phyloP scores from a whole-genome alignment of 108 stramenopile genomes.

The Cyclostephanos tholiformis region DNA sequence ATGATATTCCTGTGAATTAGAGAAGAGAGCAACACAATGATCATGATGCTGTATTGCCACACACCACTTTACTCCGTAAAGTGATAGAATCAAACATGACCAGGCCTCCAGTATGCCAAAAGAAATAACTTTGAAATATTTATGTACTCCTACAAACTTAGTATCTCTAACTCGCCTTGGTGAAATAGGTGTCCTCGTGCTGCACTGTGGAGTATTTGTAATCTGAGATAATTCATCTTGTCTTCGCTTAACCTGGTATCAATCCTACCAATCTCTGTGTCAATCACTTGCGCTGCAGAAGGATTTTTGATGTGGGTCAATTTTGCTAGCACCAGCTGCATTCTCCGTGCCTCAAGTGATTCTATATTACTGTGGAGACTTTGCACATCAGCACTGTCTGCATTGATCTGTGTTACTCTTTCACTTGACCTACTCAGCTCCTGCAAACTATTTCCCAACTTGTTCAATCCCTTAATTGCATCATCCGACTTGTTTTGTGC shows the following conservation, averaged over 20 bases:
- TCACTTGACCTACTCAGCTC: background rate
- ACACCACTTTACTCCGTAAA: background rate
- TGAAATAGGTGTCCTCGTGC: background rate
- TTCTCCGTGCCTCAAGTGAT: background rate
- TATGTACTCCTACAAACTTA: background rate
- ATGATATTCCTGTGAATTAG: background rate
- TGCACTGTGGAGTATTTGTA: background rate
- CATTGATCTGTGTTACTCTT: background rate
- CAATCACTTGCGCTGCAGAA: background rate
- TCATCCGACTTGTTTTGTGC: background rate
- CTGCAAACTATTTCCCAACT: background rate
- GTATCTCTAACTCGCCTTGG: background rate
- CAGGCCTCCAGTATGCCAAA: too few relatives aligned
- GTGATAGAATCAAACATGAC: background rate
- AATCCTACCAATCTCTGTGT: background rate
- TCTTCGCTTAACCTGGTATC: background rate
- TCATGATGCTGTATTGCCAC: background rate
- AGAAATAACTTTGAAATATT: too few relatives aligned
- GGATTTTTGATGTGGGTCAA: background rate
- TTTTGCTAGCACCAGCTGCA: background rate
- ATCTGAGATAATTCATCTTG: background rate
- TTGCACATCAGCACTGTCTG: background rate
- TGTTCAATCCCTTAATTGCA: background rate
- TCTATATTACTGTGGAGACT: background rate
- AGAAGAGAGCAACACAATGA: background rate